phyloP scores from a whole-genome alignment of 257 asterid species.

The Eustoma russellianum region DNA sequence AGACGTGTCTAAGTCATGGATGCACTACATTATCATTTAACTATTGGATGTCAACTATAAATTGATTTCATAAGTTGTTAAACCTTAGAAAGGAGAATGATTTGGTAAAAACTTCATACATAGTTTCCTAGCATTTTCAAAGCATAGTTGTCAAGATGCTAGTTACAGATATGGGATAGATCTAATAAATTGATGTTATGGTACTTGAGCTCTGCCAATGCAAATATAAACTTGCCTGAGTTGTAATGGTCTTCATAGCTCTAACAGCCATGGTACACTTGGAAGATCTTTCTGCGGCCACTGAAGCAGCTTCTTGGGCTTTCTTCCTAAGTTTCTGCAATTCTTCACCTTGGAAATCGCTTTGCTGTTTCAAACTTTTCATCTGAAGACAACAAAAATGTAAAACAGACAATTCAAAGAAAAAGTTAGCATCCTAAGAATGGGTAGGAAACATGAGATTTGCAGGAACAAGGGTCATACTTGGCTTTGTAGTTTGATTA shows the following conservation, averaged over 20 bases:
- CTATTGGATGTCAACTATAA: too few species aligned
- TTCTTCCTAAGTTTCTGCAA: conserved; percentile 45
- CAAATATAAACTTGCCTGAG: conserved; percentile 43
- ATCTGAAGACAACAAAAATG: conserved; percentile 25
- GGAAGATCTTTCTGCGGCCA: conserved; percentile 63
- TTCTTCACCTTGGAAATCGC: conserved; percentile 57
- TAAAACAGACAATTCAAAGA: background rate
- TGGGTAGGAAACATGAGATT: background rate
- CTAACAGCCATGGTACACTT: conserved; percentile 40
- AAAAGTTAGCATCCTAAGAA: conserved; percentile 5
- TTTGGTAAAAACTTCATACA: too few species aligned
- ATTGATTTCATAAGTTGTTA: too few species aligned
- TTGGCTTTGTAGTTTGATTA: conserved; percentile 56
- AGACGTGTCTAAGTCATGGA: too few species aligned
- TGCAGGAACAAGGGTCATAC: conserved; percentile 23
- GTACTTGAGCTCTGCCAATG: too few species aligned
- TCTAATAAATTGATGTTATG: too few species aligned
- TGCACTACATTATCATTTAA: too few species aligned
- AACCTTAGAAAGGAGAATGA: too few species aligned
- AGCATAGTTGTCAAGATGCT: background rate
- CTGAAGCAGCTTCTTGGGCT: conserved; percentile 36
- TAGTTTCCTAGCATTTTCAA: too few species aligned
- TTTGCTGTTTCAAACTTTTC: conserved; percentile 53
- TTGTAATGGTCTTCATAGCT: conserved; percentile 44
- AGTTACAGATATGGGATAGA: too few species aligned